Evolutionary conservation across 768 basidiomycete species (phyloP), one percentile per base, ranked within the genome.

Genomic region (Tylopilus cervinicoccineus): DNA sequence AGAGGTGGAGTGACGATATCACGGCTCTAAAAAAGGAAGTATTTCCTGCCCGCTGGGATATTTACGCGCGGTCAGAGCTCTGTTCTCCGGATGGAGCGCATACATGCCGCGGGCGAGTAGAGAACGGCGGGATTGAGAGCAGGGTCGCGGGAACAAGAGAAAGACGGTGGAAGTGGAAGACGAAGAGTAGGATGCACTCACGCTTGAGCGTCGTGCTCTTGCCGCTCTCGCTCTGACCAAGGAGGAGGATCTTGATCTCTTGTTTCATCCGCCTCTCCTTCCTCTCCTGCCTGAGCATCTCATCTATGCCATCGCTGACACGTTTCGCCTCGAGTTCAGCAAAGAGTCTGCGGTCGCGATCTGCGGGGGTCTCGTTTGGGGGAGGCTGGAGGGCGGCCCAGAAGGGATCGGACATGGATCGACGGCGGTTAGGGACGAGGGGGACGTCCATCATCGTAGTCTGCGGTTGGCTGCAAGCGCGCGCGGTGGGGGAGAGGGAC

Each of bases 191-290:
- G 32, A 45, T 39, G 48, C 43, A 83, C 88, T 80, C 74, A 90
- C 88, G 88, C 72, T 90, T 90, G 58, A 91, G 74, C 8, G 88
- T 88, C 9, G 89, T 92, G 62, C 86, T 88, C 74, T 91, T 92
- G 33, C 88, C 89, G 59, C 86, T 89, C 75, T 91, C 88, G 52
- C 88, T 90, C 76, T 92, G 89, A 43, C 89, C 89, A 34, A 92
- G 80, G 52, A 92, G 75, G 46, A 92, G 72, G 44, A 92, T 79
- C 62, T 84, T 84, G 66, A 91, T 79, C 60, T 83, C 80, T 54
- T 80, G 74, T 54, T 76, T 80, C 32, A 67, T 63, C 65, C 76
- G 82, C 69, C 76, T 82, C 53, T 85, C 81, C 46, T 73, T 76
- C 49, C 76, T 69, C 59, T 91, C 88, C 55, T 73, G 71, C 49